These are phyloP conservation scores for Eimeria sp. DNA, from an alignment of 169 alveolate species.

Conservation along the genomic window DNA sequence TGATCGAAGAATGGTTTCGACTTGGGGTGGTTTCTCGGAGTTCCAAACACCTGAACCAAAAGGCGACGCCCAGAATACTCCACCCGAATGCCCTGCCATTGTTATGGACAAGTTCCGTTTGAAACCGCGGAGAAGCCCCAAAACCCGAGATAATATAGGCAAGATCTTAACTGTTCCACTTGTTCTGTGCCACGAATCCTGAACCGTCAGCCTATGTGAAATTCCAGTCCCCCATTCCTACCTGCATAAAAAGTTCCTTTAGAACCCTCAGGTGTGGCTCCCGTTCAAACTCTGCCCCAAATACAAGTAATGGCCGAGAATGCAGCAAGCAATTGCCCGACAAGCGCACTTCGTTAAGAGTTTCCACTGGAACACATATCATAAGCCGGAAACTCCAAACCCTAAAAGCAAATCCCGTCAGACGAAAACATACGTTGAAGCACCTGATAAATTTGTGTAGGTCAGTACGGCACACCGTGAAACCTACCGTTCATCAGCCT, in stretches of 20 bases:
- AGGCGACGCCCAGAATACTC: neutral
- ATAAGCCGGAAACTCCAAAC: neutral
- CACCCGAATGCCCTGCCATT: neutral
- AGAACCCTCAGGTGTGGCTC: slow-evolving; percentile 83
- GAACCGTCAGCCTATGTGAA: neutral
- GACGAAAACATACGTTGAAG: neutral
- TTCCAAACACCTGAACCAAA: slow-evolving; percentile 91
- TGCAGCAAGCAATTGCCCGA: slow-evolving; percentile 97
- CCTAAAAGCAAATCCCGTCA: neutral
- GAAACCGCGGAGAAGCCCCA: neutral
- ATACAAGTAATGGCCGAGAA: slow-evolving; percentile 94
- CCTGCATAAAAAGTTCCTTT: slow-evolving; percentile 88
- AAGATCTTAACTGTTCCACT: too few relatives aligned
- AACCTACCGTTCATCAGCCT: slow-evolving; percentile 90
- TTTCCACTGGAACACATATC: slow-evolving; percentile 89
- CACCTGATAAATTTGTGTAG: neutral
- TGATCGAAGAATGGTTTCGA: slow-evolving; percentile 98
- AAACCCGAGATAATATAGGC: neutral
- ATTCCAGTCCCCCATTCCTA: neutral
- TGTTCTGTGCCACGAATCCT: neutral
- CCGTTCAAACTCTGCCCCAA: slow-evolving; percentile 77
- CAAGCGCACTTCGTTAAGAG: slow-evolving; percentile 95
- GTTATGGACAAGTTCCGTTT: neutral
- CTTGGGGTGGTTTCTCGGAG: slow-evolving; percentile 98
- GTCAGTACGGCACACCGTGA: neutral